Base-by-base conservation (phyloP, 2,329 filamentous ascomycete genomes). In the Alternaria sp. region DNA sequence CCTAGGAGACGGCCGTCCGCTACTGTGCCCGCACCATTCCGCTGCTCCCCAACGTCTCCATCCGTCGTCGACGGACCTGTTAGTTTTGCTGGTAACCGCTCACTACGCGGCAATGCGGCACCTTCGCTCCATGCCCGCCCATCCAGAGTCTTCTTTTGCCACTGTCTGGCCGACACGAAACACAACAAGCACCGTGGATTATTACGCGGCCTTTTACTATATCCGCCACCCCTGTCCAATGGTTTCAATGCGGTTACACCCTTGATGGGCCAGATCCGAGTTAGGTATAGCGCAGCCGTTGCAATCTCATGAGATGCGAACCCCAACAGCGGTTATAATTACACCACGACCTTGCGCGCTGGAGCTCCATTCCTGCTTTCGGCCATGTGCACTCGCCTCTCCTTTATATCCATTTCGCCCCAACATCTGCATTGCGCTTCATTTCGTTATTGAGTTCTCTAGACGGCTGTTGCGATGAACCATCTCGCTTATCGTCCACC, bases 401-500 rank as follows among this genome's bases (percentile, higher is more conserved):
- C 45, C 59, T 60, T 55, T 61, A n/a, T n/a, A 21, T 26, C 40
- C 49, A 15, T 51, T 36, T n/a, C 19, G 30, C 19, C 15, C 51
- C 46, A 17, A 43, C 21, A 32, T 53, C 56, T 21, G 61, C 59
- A 60, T 52, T 52, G 49, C 32, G 49, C 6, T 10, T 52, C 49
- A 52, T 52, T 52, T 52, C 49, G 30, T 21, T n/a, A 11, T 36
- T 40, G 3, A 2, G 28, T 11, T 12, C 30, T 36, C 30, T 30
- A 21, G 17, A 17, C n/a, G 36, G 25, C 32, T 49, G 45, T 50
- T 32, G 57, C 50, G 30, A 58, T 46, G 43, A 52, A 26, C 43
- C 40, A 36, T 32, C 59, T 67, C 65, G 65, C 65, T 65, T 65
- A 60, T 65, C 62, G 62, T 46, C 50, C 47, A n/a, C 21, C 49